phyloP scores from a whole-genome alignment of 345 rosid genomes.

The Geranium rotundifolium region DNA sequence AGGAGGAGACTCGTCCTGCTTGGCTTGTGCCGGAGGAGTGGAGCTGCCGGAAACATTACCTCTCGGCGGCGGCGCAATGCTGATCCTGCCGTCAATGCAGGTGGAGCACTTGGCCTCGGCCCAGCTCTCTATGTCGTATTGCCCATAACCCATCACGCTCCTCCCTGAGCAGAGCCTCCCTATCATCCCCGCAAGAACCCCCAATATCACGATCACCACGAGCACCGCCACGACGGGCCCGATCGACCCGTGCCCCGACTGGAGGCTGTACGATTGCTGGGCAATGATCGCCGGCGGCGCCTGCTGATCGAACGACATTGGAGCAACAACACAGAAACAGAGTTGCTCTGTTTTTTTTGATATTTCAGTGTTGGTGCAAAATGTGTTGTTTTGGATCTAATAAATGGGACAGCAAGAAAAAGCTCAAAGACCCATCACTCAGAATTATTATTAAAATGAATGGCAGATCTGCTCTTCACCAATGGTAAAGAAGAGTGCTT shows the following conservation, averaged over 20 bases:
- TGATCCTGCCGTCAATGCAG: conserved; percentile 54
- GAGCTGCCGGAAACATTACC: conserved; percentile 8
- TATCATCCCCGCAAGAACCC: conserved; percentile 33
- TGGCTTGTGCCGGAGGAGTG: conserved; percentile 12
- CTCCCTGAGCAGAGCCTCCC: conserved; percentile 57
- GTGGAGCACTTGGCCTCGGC: conserved; percentile 41
- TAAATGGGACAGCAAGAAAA: too few species aligned
- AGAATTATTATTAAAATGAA: too few species aligned
- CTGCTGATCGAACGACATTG: too few species aligned
- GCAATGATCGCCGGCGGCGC: neutral
- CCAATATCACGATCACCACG: conserved; percentile 25
- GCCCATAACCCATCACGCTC: conserved; percentile 41
- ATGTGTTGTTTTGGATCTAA: too few species aligned
- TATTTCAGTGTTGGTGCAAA: too few species aligned
- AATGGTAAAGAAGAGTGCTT: too few species aligned
- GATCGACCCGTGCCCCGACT: conserved; percentile 21
- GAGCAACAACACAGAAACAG: too few species aligned
- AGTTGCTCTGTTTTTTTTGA: too few species aligned
- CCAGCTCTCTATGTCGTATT: conserved; percentile 52
- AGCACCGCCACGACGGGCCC: conserved; percentile 49
- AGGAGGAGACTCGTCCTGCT: conserved; percentile 22
- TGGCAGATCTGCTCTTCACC: too few species aligned
- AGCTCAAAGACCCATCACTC: too few species aligned
- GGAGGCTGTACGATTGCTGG: conserved; percentile 19
- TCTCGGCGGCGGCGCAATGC: conserved; percentile 18